A percentile compares a stretch with the other conserved stretches of the same genome.
Conservation (phyloP, 768 basidiomycete species). For the Boletus subparvulus region DNA sequence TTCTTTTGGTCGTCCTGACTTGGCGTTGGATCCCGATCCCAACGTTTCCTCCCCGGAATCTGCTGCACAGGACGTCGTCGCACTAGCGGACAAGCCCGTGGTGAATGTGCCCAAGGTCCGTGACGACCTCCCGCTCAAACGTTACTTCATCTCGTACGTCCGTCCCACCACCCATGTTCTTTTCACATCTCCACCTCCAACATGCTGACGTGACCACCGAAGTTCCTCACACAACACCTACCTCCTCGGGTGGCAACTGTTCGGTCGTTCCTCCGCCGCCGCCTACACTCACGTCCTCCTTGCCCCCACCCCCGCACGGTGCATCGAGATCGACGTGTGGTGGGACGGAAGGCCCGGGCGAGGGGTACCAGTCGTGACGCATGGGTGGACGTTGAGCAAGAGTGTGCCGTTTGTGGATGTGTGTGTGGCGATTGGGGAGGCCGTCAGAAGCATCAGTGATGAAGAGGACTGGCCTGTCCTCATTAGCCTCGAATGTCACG, state of each 20-base stretch:
- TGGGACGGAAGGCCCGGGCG: slow-evolving; percentile 39
- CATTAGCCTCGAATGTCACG: slow-evolving; percentile 64
- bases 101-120: slow-evolving; percentile 35
- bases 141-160: slow-evolving; percentile 56
- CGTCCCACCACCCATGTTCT: no score
- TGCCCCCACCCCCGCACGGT: slow-evolving; percentile 43
- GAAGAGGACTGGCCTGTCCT: slow-evolving; percentile 53
- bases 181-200: background rate
- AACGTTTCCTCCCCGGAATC: background rate
- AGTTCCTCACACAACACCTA: slow-evolving; percentile 69
- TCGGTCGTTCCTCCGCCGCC: slow-evolving; percentile 52
- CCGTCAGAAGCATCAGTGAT: slow-evolving; percentile 17
- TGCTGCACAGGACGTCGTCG: slow-evolving; percentile 23
- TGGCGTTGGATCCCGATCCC: background rate
- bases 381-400: slow-evolving; percentile 58
- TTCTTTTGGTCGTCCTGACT: background rate
- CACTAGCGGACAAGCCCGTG: slow-evolving; percentile 38
- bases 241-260: slow-evolving; percentile 54
- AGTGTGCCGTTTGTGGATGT: slow-evolving; percentile 52
- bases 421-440: slow-evolving; percentile 37
- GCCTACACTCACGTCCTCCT: slow-evolving; percentile 56
- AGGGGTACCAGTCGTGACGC: slow-evolving; percentile 53
- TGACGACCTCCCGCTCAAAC: slow-evolving; percentile 47
- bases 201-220: background rate
- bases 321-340: slow-evolving; percentile 73